These are phyloP conservation scores for Calonectria leucothoes DNA, from an alignment of 2,329 filamentous ascomycete species.

Conservation along the genomic window DNA sequence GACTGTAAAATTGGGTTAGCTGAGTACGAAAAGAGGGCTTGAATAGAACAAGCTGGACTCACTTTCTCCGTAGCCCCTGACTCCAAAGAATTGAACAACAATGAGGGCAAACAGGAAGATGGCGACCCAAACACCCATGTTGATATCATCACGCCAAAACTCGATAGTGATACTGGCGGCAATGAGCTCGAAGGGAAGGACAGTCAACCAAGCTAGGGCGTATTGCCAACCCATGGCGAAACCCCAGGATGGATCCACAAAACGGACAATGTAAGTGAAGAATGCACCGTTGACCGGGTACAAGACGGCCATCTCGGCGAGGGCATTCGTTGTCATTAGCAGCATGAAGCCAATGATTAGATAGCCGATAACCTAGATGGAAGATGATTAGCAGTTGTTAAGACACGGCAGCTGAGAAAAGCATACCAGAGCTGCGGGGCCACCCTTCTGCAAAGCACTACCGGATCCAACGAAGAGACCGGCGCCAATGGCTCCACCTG, in stretches of 20 bases:
- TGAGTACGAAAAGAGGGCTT: neutral
- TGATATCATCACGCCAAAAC: constrained; percentile 60
- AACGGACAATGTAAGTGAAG: constrained; percentile 68
- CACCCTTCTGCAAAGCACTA: constrained; percentile 60
- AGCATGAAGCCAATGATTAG: constrained; percentile 57
- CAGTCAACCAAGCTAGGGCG: constrained; percentile 57
- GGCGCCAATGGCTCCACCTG: constrained; percentile 68
- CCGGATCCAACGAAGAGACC: constrained; percentile 71
- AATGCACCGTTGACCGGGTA: constrained; percentile 71
- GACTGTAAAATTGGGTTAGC: constrained; percentile 32
- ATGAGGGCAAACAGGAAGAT: constrained; percentile 61
- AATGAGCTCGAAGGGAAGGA: constrained; percentile 60
- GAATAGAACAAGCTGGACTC: neutral
- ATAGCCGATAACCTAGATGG: constrained; percentile 43
- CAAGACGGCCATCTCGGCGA: constrained; percentile 69
- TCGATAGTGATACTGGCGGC: constrained; percentile 60
- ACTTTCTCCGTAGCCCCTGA: constrained; percentile 59
- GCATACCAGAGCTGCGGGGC: constrained; percentile 48
- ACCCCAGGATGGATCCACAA: constrained; percentile 69
- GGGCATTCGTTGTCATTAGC: constrained; percentile 57
- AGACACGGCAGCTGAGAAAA: neutral
- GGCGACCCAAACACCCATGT: constrained; percentile 61
- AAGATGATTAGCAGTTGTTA: neutral
- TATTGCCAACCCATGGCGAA: constrained; percentile 58
- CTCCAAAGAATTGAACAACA: constrained; percentile 64